These are phyloP conservation scores for Leccinum longicurvipes DNA, from an alignment of 768 basidiomycete species.

Conservation along the genomic window DNA sequence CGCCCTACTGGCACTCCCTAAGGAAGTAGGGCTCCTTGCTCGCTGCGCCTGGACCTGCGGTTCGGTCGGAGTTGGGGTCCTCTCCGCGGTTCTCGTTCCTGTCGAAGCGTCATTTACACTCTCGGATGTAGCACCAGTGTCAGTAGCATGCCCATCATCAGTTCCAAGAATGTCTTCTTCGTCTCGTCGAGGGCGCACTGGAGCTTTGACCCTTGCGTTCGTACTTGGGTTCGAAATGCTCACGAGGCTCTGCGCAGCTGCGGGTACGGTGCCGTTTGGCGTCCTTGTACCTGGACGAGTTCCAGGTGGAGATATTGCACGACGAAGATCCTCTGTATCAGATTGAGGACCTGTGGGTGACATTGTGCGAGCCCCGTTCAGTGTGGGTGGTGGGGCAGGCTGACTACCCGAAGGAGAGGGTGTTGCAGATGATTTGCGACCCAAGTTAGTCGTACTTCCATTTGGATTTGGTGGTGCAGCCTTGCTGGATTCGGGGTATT, in stretches of 20 bases:
- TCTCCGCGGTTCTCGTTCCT: slow-evolving; percentile 35
- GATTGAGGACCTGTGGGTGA: slow-evolving; percentile 54
- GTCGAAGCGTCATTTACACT: slow-evolving; percentile 26
- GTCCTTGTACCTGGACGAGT: slow-evolving; percentile 39
- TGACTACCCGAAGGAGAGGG: slow-evolving; percentile 30
- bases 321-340: slow-evolving; percentile 57
- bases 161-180: slow-evolving; percentile 38
- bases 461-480: slow-evolving; percentile 33
- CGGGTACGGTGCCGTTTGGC: slow-evolving; percentile 26
- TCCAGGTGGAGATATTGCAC: slow-evolving; percentile 63
- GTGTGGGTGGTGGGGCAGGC: slow-evolving; percentile 28
- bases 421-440: slow-evolving; percentile 48
- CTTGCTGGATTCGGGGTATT: slow-evolving; percentile 74
- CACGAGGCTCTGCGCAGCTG: slow-evolving; percentile 9
- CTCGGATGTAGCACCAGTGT: slow-evolving; percentile 47
- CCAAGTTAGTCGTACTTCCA: slow-evolving; percentile 30
- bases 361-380: slow-evolving; percentile 49
- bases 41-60: slow-evolving; percentile 30
- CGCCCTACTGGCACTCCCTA: slow-evolving; percentile 45
- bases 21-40: slow-evolving; percentile 59
- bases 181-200: slow-evolving; percentile 47
- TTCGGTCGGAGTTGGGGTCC: slow-evolving; percentile 54
- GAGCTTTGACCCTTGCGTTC: slow-evolving; percentile 50
- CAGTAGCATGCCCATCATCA: slow-evolving; percentile 51
- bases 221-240: slow-evolving; percentile 4